phyloP scores from a whole-genome alignment of 2,329 filamentous ascomycete species.

The Cladosporium halotolerans region DNA sequence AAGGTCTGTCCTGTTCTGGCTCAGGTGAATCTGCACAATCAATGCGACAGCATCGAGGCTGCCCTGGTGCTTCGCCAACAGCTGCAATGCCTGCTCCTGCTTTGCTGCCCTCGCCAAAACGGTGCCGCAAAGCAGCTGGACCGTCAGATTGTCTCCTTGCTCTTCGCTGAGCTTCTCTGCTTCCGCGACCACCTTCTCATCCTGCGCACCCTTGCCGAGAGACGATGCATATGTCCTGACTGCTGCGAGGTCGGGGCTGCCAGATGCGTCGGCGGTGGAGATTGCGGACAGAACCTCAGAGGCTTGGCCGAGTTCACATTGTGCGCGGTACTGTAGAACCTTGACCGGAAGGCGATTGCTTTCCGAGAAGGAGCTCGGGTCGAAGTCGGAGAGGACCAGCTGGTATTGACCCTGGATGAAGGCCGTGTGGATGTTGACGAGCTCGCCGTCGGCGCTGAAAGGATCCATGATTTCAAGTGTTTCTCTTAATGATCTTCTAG shows the following conservation, averaged over 20 bases:
- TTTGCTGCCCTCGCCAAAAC: conserved; percentile 73
- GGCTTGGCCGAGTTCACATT: conserved; percentile 74
- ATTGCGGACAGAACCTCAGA: conserved; percentile 64
- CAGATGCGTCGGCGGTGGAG: conserved; percentile 55
- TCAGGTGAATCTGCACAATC: conserved; percentile 85
- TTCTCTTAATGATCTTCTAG: neutral
- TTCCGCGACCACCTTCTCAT: conserved; percentile 42
- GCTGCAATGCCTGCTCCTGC: conserved; percentile 74
- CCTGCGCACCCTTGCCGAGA: conserved; percentile 22
- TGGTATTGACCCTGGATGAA: conserved; percentile 77
- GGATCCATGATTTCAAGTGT: conserved; percentile 48
- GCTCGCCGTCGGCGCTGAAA: conserved; percentile 60
- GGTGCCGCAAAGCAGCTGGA: conserved; percentile 77
- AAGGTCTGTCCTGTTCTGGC: conserved; percentile 85
- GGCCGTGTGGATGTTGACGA: conserved; percentile 61
- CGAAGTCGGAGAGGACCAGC: conserved; percentile 71
- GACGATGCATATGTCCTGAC: conserved; percentile 69
- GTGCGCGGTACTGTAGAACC: conserved; percentile 73
- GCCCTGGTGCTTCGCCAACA: conserved; percentile 78
- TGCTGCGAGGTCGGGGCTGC: conserved; percentile 64
- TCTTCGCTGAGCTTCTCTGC: conserved; percentile 64
- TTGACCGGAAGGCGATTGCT: conserved; percentile 72
- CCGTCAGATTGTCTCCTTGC: conserved; percentile 65
- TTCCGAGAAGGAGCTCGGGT: conserved; percentile 69
- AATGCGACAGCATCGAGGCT: conserved; percentile 73